Evolutionary conservation across 768 basidiomycete genomes (phyloP), one percentile per base, ranked within the genome.

Genomic region (Tricholoma matsutake): DNA sequence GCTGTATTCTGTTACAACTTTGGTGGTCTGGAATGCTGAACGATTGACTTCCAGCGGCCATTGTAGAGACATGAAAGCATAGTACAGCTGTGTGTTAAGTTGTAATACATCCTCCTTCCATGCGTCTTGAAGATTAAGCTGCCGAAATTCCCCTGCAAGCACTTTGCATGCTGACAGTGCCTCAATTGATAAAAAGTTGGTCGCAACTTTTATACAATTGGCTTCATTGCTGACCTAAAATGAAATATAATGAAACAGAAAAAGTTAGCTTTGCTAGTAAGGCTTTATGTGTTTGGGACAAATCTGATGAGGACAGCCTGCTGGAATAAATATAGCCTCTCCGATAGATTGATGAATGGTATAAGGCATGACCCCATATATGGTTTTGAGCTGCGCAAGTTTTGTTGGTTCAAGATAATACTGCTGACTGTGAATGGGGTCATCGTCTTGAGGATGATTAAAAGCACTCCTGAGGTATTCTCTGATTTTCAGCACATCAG

Each of bases 191-290:
- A 96, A 93, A 72, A 94, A 96, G 73, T 97, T 94, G 68, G 89
- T 82, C 29, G 94, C 94, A 56, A 96, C 91, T 76, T 97, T 97
- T 76, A 97, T 87, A 68, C 91, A 94, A 73, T 96, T 93, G 25
- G 92, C 83, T 53, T 93, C 76, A 71, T 97, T 96, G 67, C 89
- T 89, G 13, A 96, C 94, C 86, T 95, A n/a, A 8, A 47, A 20
- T 16, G 10, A 11, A 22, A 47, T 66, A n/a, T 67, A 35, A 16
- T 61, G 32, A 37, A 41, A 54, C 31, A 63, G 35, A 39, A 39
- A 34, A n/a, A 0, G 16, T 25, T 29, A 32, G 7, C 18, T 22
- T 11, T 22, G 45, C 13, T 11, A 22, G 13, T 11, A 8, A 22
- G 22, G 32, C 14, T 58, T 47, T 41, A 39, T 32, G 4, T 20